Evolutionary conservation across 768 basidiomycete genomes (phyloP), one percentile per base, ranked within the genome.

Genomic region (Pisolithus marmoratus): DNA sequence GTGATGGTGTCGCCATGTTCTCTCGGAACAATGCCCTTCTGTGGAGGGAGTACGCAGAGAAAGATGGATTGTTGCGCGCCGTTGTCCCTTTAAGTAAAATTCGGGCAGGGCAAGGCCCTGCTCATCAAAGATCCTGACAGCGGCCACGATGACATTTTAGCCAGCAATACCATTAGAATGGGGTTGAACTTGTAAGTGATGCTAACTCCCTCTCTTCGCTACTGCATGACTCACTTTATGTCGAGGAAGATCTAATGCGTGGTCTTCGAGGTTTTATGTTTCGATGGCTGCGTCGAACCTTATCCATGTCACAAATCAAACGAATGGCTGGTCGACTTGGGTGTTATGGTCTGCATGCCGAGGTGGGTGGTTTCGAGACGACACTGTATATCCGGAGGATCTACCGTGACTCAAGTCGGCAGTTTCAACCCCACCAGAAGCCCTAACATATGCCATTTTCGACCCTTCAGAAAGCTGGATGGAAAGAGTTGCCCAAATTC

Each of bases 141-240:
- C 17, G 85, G 82, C 2, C 90, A 88, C 60, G 89, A 95, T 59
- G 85, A 97, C 2, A 76, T 99, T 38, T 82, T 98, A 17, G 95
- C 91, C 2, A 94, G 90, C 59, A 95, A 99, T 62, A 93, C 94
- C 0, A 85, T 97, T 46, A 94, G 96, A 2, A 94, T 99, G 93
- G 96, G 96, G 0, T 76, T 99, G 20, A 98, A 99, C 63, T 70
- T 99, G 96, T 97, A 66, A 42, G 88, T 73, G 11, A 29, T 2
- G 3, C 23, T 19, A 7, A 4, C 19, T 11, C 19, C 24, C 19
- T 47, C 27, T 43, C 23, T 23, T 5, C 24, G n/a, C 49, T 40
- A 0, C 5, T 3, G 5, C 43, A 15, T 15, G 34, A 19, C 11
- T 41, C 22, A 14, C 1, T 34, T 26, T 37, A n/a, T 48, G 44